These are phyloP conservation scores for Umbilicaria muhlenbergii DNA, from an alignment of 495 filamentous ascomycete genomes.

Conservation along the genomic window DNA sequence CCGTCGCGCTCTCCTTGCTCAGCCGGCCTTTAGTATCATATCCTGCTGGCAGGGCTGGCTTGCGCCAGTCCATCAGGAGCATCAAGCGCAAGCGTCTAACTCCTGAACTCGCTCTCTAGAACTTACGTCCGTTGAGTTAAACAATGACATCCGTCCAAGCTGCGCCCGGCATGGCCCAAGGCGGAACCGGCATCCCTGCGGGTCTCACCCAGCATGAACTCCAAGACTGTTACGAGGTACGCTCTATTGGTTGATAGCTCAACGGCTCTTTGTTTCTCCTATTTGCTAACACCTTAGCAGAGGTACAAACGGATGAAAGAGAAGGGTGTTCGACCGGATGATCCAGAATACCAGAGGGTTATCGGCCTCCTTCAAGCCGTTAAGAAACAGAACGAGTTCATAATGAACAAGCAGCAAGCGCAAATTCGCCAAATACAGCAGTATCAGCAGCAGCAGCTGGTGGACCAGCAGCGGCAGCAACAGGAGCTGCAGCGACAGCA, in stretches of 20 bases:
- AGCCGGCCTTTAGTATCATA: too few relatives aligned
- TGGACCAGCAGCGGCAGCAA: slow-evolving; percentile 26
- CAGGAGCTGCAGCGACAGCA: slow-evolving; percentile 23
- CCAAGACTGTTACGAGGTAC: slow-evolving; percentile 44
- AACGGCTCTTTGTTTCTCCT: slow-evolving; percentile 2
- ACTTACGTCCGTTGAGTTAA: neutral
- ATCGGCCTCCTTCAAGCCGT: slow-evolving; percentile 49
- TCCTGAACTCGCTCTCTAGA: slow-evolving; percentile 7
- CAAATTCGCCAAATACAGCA: slow-evolving; percentile 23
- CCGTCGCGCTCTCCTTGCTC: slow-evolving; percentile 11
- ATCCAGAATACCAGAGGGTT: slow-evolving; percentile 68
- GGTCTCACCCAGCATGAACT: slow-evolving; percentile 44
- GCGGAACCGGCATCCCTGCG: slow-evolving; percentile 36
- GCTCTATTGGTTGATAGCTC: neutral
- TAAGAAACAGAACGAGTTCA: slow-evolving; percentile 42
- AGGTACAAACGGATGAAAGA: slow-evolving; percentile 72
- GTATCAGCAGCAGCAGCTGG: slow-evolving; percentile 27
- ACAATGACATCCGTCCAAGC: slow-evolving; percentile 69
- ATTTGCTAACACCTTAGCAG: slow-evolving; percentile 30
- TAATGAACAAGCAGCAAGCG: slow-evolving; percentile 25
- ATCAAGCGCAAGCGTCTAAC: neutral
- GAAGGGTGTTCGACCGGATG: slow-evolving; percentile 51
- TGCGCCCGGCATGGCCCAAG: slow-evolving; percentile 45
- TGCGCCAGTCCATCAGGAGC: neutral
- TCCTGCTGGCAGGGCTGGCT: neutral